Evolutionary conservation across 306 rosid species (phyloP).

Genomic region (Cajanus cajan): DNA sequence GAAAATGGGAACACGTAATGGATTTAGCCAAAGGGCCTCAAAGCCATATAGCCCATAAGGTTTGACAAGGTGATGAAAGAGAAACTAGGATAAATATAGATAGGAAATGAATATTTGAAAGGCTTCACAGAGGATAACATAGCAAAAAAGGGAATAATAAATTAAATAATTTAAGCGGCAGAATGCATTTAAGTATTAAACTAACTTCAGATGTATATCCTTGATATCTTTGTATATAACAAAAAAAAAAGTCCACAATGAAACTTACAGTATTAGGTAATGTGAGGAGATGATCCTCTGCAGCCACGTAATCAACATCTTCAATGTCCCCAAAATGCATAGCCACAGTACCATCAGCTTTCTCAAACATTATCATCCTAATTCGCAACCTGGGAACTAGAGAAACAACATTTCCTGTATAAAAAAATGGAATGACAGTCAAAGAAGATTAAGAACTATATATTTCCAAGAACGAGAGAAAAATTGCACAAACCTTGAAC

Average conservation of each 20-base stretch:
- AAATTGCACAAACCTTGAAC: constrained; percentile 63
- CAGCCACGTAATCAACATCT: constrained; percentile 46
- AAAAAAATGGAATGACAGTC: constrained; percentile 37
- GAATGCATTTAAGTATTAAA: background rate
- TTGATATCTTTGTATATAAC: background rate
- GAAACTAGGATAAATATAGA: constrained; percentile 3
- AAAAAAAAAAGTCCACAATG: background rate
- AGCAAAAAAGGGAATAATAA: background rate
- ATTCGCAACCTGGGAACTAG: constrained; percentile 46
- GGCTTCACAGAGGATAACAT: background rate
- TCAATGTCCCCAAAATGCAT: constrained; percentile 72
- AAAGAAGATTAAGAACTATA: constrained; percentile 24
- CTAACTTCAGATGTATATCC: constrained; percentile 29
- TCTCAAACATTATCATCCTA: constrained; percentile 84
- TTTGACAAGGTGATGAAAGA: background rate
- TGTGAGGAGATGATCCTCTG: constrained; percentile 78
- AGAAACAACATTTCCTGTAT: constrained; percentile 57
- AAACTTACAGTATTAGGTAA: constrained; percentile 90
- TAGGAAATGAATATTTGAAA: constrained; percentile 7
- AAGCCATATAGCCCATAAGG: background rate
- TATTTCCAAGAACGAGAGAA: constrained; percentile 17
- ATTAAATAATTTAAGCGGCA: constrained; percentile 15
- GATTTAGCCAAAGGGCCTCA: background rate
- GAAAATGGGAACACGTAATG: constrained; percentile 1
- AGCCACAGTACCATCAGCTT: constrained; percentile 88